Evolutionary conservation across 2,329 filamentous ascomycete genomes (phyloP).

Genomic region (Basipetospora chlamydospora): DNA sequence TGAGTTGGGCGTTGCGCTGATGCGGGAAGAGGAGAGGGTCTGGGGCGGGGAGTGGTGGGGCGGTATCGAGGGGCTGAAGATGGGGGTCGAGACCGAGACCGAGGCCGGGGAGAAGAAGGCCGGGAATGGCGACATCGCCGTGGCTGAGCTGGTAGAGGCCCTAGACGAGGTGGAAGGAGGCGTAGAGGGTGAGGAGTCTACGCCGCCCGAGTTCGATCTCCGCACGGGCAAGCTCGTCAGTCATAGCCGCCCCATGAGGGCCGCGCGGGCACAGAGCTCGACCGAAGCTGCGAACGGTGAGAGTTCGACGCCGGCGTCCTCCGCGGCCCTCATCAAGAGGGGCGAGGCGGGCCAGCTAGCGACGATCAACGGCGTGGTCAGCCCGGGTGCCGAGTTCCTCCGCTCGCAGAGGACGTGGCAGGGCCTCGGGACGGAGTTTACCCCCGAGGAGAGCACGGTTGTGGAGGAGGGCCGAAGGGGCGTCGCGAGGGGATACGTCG

Average conservation of each 20-base stretch:
- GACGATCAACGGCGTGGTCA: constrained; percentile 71
- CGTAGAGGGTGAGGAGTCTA: constrained; percentile 53
- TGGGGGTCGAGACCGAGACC: constrained; percentile 19
- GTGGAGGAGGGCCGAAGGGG: constrained; percentile 81
- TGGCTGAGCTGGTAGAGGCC: constrained; percentile 12
- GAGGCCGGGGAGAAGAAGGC: constrained; percentile 12
- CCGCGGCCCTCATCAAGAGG: constrained; percentile 41
- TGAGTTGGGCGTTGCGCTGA: constrained; percentile 67
- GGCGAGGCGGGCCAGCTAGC: constrained; percentile 50
- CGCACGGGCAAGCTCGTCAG: constrained; percentile 73
- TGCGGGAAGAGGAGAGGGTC: constrained; percentile 58
- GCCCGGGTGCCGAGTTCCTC: constrained; percentile 80
- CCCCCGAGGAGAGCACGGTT: constrained; percentile 43
- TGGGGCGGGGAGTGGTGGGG: constrained; percentile 87
- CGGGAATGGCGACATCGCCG: constrained; percentile 4
- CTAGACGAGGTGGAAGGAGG: constrained; percentile 22
- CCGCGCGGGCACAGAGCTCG: constrained; percentile 10
- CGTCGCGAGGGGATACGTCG: constrained; percentile 75
- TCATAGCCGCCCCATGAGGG: constrained; percentile 57
- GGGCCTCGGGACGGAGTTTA: constrained; percentile 78
- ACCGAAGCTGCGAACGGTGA: constrained; percentile 10
- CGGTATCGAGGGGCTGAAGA: constrained; percentile 61
- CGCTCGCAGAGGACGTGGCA: constrained; percentile 77
- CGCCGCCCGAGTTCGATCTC: constrained; percentile 82
- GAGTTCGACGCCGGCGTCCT: constrained; percentile 16